These are phyloP conservation scores for Malassezia psittaci DNA, from an alignment of 1,284 basidiomycete species.

Conservation along the genomic window DNA sequence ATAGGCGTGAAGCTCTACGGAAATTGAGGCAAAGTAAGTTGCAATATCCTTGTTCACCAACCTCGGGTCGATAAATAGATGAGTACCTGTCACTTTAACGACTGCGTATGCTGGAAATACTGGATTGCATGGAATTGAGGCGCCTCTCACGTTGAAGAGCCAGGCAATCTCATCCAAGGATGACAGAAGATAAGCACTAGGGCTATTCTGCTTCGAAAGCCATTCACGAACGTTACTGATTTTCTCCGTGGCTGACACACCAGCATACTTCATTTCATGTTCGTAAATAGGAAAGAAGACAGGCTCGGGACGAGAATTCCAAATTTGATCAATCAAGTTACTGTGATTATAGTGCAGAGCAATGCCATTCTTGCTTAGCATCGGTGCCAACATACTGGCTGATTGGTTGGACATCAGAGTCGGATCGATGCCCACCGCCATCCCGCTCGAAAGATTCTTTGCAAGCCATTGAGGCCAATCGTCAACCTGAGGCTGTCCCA, in stretches of 20 bases:
- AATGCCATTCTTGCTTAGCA: constrained; percentile 10
- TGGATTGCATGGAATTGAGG: constrained; percentile 35
- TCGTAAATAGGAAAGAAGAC: constrained; percentile 62
- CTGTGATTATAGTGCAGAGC: constrained; percentile 54
- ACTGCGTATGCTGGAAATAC: constrained; percentile 40
- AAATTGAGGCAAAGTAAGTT: constrained; percentile 1
- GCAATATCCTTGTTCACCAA: constrained; percentile 15
- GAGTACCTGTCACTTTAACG: constrained; percentile 17
- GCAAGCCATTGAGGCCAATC: constrained; percentile 51
- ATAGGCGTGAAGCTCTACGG: constrained; percentile 6
- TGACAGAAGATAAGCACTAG: constrained; percentile 25
- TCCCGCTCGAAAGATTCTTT: constrained; percentile 50
- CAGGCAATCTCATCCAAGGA: constrained; percentile 42
- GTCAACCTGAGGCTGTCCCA: constrained; percentile 52
- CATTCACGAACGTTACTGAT: constrained; percentile 35
- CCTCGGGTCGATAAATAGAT: constrained; percentile 32
- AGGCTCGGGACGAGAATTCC: constrained; percentile 62
- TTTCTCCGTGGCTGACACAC: constrained; percentile 49
- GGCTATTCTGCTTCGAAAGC: constrained; percentile 15
- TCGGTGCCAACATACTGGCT: constrained; percentile 48
- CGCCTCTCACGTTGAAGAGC: constrained; percentile 41
- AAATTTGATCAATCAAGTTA: constrained; percentile 77
- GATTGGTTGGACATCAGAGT: constrained; percentile 67
- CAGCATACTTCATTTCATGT: constrained; percentile 66
- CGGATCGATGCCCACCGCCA: constrained; percentile 74